phyloP scores from a whole-genome alignment of 1,284 basidiomycete species.

The Grifola frondosa region DNA sequence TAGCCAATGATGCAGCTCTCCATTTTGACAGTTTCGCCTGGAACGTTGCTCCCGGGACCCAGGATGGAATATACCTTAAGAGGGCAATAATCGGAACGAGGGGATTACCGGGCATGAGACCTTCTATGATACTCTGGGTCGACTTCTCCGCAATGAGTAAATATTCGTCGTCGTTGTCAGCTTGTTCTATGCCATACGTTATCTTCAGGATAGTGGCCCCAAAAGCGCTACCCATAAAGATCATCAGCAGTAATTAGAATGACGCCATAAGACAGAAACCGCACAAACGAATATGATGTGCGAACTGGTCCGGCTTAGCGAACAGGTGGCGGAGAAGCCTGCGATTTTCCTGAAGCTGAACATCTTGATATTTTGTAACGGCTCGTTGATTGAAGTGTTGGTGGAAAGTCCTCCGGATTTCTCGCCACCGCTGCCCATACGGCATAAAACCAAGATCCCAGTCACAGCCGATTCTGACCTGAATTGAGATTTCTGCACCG shows the following conservation, averaged over 20 bases:
- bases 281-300: constrained; percentile 12
- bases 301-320: background rate
- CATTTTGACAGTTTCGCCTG: constrained; percentile 24
- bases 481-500: background rate
- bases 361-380: background rate
- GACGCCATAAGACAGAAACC: background rate
- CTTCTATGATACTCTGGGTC: no score
- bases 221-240: constrained; percentile 8
- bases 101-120: constrained; percentile 3
- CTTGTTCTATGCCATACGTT: constrained; percentile 7
- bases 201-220: constrained; percentile 7
- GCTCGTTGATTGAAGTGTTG: constrained; percentile 13
- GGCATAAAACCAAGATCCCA: constrained; percentile 15
- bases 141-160: background rate
- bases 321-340: constrained; percentile 6
- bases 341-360: constrained; percentile 1
- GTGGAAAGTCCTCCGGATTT: constrained; percentile 20
- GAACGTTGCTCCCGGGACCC: constrained; percentile 27
- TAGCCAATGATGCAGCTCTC: constrained; percentile 8
- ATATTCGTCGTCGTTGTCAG: constrained; percentile 5
- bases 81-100: constrained; percentile 19
- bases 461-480: constrained; percentile 1
- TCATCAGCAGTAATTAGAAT: background rate
- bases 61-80: constrained; percentile 22
- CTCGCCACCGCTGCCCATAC: constrained; percentile 23